phyloP scores from a whole-genome alignment of 495 filamentous ascomycete species.

The Xylaria bambusicola region DNA sequence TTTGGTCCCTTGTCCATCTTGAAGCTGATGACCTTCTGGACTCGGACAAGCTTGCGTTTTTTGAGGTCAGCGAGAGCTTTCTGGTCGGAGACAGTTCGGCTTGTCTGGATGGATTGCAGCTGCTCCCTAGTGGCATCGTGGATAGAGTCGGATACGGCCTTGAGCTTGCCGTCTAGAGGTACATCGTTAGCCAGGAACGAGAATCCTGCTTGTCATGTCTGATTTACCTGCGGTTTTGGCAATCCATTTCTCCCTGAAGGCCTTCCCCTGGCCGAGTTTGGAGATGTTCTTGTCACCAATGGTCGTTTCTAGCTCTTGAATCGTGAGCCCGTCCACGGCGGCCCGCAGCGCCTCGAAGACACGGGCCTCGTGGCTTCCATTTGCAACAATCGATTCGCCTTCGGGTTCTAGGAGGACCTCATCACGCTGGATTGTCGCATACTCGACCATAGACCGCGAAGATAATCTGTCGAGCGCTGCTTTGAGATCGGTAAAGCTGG shows the following conservation, averaged over 20 bases:
- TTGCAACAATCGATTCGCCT: constrained; percentile 71
- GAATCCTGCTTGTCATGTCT: constrained; percentile 26
- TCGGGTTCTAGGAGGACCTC: constrained; percentile 64
- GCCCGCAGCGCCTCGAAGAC: constrained; percentile 85
- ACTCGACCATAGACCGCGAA: constrained; percentile 78
- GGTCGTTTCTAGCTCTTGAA: constrained; percentile 66
- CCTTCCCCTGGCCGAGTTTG: constrained; percentile 92
- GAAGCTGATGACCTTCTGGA: constrained; percentile 84
- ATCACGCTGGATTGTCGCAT: constrained; percentile 69
- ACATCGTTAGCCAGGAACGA: no score
- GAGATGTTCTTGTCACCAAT: constrained; percentile 82
- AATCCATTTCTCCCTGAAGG: constrained; percentile 88
- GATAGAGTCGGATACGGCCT: constrained; percentile 62
- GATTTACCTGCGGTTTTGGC: constrained; percentile 19
- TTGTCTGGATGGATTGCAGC: constrained; percentile 68
- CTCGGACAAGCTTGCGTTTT: constrained; percentile 81
- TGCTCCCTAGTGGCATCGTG: constrained; percentile 75
- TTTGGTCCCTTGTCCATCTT: constrained; percentile 81
- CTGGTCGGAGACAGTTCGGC: constrained; percentile 65
- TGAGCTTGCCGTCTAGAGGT: not conserved
- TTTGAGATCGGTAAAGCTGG: constrained; percentile 71
- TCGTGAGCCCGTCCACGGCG: constrained; percentile 77
- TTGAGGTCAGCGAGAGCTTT: constrained; percentile 78
- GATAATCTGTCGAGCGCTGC: constrained; percentile 79
- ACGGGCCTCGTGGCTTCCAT: constrained; percentile 92